Conservation (phyloP, 345 rosid species). For the Eucalyptus tenuipes region DNA sequence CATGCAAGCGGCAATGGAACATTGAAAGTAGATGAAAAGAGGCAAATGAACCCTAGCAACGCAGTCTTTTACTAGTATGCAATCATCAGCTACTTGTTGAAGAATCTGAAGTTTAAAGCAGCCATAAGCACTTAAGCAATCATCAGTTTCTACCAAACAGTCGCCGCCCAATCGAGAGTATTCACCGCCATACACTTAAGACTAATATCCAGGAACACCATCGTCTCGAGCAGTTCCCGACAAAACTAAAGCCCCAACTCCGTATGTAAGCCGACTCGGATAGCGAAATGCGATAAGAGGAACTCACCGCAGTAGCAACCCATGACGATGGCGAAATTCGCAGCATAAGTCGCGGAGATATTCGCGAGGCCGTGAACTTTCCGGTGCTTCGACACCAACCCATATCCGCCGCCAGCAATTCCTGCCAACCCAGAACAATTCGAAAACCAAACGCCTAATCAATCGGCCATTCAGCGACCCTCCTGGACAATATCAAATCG, state of each 20-base stretch:
- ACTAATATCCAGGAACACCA: background rate
- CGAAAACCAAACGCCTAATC: background rate
- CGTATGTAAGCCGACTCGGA: background rate
- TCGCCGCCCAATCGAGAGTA: accelerated
- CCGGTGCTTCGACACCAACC: constrained; percentile 53
- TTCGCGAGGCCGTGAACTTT: constrained; percentile 45
- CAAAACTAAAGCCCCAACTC: background rate
- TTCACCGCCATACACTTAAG: background rate
- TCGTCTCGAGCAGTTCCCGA: background rate
- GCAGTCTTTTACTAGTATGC: background rate
- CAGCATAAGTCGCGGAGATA: constrained; percentile 48
- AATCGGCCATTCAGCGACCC: background rate
- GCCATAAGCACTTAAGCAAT: background rate
- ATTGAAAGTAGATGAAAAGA: background rate
- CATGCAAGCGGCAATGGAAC: background rate
- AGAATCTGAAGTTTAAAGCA: background rate
- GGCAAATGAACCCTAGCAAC: background rate
- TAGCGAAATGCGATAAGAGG: background rate
- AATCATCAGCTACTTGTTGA: background rate
- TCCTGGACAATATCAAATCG: background rate
- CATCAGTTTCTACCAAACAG: background rate
- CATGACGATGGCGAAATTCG: constrained; percentile 58
- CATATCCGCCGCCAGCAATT: constrained; percentile 55
- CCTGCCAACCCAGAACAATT: constrained; percentile 17
- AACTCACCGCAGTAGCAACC: constrained; percentile 72